Evolutionary conservation across 352 stramenopile species (phyloP).

Genomic region (Globisporangium uncinulatum): DNA sequence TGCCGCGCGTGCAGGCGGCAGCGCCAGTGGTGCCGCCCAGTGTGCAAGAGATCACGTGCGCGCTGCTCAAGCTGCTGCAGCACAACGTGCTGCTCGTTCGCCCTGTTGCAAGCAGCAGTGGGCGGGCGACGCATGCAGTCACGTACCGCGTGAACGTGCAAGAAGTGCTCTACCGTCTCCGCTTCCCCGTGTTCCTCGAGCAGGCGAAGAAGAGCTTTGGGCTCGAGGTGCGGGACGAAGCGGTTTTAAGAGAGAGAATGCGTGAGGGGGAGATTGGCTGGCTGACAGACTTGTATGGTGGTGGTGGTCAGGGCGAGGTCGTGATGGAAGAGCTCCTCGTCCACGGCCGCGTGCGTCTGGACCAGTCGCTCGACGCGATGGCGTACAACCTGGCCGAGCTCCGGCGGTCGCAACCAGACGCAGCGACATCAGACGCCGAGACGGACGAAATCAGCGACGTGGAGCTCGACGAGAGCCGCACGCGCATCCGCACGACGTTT

Average conservation of each 20-base stretch:
- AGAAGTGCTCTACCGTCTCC: slow-evolving; percentile 76
- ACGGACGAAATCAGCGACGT: slow-evolving; percentile 61
- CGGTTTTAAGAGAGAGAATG: no score
- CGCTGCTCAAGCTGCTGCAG: slow-evolving; percentile 82
- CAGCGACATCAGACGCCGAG: slow-evolving; percentile 7
- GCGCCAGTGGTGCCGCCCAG: slow-evolving; percentile 28
- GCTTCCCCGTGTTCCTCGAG: slow-evolving; percentile 83
- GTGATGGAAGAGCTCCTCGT: slow-evolving; percentile 88
- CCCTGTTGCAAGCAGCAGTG: slow-evolving; percentile 16
- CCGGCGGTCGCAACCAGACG: slow-evolving; percentile 25
- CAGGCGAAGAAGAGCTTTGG: slow-evolving; percentile 71
- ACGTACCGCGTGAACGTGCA: slow-evolving; percentile 42
- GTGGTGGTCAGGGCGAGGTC: slow-evolving; percentile 44
- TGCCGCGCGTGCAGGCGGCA: slow-evolving; percentile 46
- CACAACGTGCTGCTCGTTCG: slow-evolving; percentile 79
- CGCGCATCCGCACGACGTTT: slow-evolving; percentile 56
- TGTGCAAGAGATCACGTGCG: slow-evolving; percentile 75
- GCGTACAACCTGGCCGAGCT: slow-evolving; percentile 70
- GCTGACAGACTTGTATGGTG: no score
- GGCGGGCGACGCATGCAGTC: slow-evolving; percentile 11
- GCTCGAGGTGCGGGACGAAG: slow-evolving; percentile 24
- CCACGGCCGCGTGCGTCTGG: slow-evolving; percentile 74
- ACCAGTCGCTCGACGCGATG: slow-evolving; percentile 84
- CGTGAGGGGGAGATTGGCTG: no score
- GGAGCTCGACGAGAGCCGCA: slow-evolving; percentile 66